A percentile compares a stretch with the other conserved stretches of the same genome.
Conservation (phyloP, 2,329 filamentous ascomycete species). For the Graphilbum ipis-grandicollis region DNA sequence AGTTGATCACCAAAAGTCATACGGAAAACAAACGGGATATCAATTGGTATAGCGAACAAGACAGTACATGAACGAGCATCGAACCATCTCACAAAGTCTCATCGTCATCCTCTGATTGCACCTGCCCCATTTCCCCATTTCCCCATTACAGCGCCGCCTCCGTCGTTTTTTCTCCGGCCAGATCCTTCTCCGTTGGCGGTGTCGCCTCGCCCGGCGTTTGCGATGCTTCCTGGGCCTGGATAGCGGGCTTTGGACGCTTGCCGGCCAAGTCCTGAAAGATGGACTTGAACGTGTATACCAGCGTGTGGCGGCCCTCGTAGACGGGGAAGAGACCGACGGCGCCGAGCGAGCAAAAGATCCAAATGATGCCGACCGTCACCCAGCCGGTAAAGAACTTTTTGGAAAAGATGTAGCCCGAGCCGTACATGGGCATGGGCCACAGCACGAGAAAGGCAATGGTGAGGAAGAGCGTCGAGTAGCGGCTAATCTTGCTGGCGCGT, state of each 20-base stretch:
- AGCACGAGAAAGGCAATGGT: slow-evolving; percentile 54
- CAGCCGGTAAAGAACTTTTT: slow-evolving; percentile 72
- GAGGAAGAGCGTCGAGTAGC: slow-evolving; percentile 11
- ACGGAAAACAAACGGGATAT: too few species aligned
- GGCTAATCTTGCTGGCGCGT: slow-evolving; percentile 17
- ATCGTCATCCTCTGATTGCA: too few species aligned
- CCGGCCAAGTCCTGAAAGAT: slow-evolving; percentile 36
- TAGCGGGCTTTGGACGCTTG: slow-evolving; percentile 12
- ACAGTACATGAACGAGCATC: too few species aligned
- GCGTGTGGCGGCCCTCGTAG: slow-evolving; percentile 58
- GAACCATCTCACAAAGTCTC: too few species aligned
- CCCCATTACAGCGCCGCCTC: background rate
- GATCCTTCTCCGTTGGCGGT: slow-evolving; percentile 8
- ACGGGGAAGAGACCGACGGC: slow-evolving; percentile 69
- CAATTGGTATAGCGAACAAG: too few species aligned
- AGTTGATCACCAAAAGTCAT: too few species aligned
- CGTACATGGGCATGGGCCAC: slow-evolving; percentile 90
- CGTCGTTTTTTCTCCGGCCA: background rate
- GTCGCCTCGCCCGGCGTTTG: slow-evolving; percentile 8
- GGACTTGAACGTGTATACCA: slow-evolving; percentile 36
- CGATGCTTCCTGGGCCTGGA: slow-evolving; percentile 4
- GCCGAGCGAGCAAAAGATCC: slow-evolving; percentile 57
- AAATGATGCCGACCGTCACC: slow-evolving; percentile 61
- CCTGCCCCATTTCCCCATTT: too few species aligned
- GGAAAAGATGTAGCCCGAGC: slow-evolving; percentile 62